Base-by-base conservation (phyloP, 163 green algal genomes). In the Volvox carteri region DNA sequence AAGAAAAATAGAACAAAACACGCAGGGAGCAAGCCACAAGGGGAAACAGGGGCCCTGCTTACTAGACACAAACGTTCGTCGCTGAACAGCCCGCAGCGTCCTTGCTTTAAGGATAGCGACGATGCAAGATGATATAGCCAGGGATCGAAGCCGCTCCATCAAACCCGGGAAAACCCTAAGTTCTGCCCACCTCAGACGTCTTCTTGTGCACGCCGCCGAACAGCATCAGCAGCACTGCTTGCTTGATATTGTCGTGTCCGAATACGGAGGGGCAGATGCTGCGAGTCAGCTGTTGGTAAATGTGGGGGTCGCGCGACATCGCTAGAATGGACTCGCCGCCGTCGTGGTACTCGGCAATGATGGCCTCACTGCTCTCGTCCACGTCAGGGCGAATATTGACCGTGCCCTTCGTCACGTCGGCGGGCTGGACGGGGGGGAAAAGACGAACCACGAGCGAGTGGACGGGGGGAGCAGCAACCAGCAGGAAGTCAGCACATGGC, bases 181-280 rank as follows among this genome's bases (percentile, higher is more conserved):
- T n/a, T 33, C 28, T 28, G n/a, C 62, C 16, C 85, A 96, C 95
- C 94, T 98, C 96, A 0, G 56, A 58, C 0, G 96, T 98, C n/a
- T 70, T 46, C 92, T 99, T 99, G 95, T 98, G 96, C 81, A 99
- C 94, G 52, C 98, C 98, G 21, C 98, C 98, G 85, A 99, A 94
- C 60, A 99, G 96, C 98, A 99, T 99, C 21, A 99, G 96, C 88
- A 99, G 94, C 52, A 99, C 93, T 8, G 98, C 97, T 52, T 97
- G 94, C 95, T 99, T 99, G 72, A 99, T 96, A 76, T 97, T 95
- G 33, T 94, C 90, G 81, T 98, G 95, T 33, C 98, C 98, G 83
- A 95, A 98, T 67, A 99, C 97, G 21, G 93, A 92, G 12, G 98
- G 98, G 44, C 96, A 97, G 62, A 99, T 96, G 86, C 92, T 97